Conservation (phyloP, 2,329 filamentous ascomycete genomes). For the Aspergillus intermedius region DNA sequence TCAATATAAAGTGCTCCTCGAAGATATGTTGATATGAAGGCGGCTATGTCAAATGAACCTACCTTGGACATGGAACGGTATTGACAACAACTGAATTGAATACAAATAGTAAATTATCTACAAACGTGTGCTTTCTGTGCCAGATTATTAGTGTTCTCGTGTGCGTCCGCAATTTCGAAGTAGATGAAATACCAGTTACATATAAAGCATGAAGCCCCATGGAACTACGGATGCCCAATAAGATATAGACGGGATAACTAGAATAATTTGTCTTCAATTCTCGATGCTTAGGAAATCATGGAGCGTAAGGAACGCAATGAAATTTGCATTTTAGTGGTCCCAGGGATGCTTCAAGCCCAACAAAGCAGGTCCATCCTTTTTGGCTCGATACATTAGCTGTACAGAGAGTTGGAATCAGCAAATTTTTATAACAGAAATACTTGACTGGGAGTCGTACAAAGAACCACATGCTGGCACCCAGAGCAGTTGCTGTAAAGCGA, state of each 20-base stretch:
- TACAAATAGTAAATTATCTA: neutral
- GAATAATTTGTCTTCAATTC: too few relatives aligned
- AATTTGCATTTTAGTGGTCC: slow-evolving; percentile 63
- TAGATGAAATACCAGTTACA: too few relatives aligned
- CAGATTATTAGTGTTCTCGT: too few relatives aligned
- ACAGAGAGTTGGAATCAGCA: slow-evolving; percentile 12
- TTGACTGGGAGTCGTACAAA: slow-evolving; percentile 55
- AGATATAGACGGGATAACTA: too few relatives aligned
- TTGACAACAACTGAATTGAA: neutral
- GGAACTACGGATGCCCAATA: too few relatives aligned
- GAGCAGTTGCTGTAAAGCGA: slow-evolving; percentile 74
- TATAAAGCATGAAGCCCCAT: too few relatives aligned
- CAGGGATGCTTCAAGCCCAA: slow-evolving; percentile 94
- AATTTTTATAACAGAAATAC: neutral
- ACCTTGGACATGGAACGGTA: neutral
- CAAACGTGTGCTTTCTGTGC: neutral
- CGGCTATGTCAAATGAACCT: neutral
- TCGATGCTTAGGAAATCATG: neutral
- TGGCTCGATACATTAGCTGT: slow-evolving; percentile 90
- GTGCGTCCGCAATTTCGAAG: too few relatives aligned
- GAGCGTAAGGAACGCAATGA: neutral
- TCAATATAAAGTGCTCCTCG: slow-evolving; percentile 74
- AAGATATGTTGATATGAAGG: slow-evolving; percentile 50
- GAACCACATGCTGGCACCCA: slow-evolving; percentile 98
- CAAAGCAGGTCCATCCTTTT: slow-evolving; percentile 87